Percentiles rank a stretch among this genome's conserved stretches.
These are phyloP conservation scores for Metschnikowia bowlesiae DNA, from an alignment of 805 yeast genomes.

Conservation along the genomic window DNA sequence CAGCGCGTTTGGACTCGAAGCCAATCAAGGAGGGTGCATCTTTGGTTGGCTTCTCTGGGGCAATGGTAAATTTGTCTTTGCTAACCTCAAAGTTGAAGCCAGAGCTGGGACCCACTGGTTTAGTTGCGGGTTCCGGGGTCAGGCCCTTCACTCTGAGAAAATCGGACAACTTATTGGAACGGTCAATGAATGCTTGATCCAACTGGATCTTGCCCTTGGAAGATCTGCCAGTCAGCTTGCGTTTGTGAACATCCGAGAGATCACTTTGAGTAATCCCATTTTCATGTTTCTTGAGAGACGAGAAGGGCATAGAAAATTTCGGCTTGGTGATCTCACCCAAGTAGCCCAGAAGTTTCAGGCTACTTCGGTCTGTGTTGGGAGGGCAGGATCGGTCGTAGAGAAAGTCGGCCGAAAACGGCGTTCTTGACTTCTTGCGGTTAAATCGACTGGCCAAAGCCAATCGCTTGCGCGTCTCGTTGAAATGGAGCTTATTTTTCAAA, in stretches of 20 bases:
- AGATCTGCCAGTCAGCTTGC: background rate
- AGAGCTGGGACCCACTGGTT: conserved; percentile 26
- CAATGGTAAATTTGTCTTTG: conserved; percentile 23
- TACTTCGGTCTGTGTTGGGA: conserved; percentile 7
- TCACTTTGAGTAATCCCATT: background rate
- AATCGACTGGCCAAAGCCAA: conserved; percentile 10
- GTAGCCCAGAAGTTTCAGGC: conserved; percentile 25
- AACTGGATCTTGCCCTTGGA: conserved; percentile 15
- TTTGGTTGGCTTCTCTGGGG: conserved; percentile 10
- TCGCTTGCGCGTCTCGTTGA: conserved; percentile 19
- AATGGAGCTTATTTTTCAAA: conserved; percentile 26
- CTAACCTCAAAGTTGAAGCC: conserved; percentile 36
- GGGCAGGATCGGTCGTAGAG: conserved; percentile 26
- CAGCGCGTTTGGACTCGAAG: background rate
- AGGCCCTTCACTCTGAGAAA: conserved; percentile 30
- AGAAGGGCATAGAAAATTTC: conserved; percentile 14
- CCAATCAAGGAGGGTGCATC: background rate
- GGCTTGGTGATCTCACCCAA: conserved; percentile 34
- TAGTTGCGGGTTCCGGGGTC: background rate
- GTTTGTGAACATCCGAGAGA: background rate
- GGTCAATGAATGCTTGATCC: conserved; percentile 26
- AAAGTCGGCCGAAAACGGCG: conserved; percentile 35
- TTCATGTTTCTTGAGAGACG: background rate
- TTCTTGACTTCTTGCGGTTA: conserved; percentile 16
- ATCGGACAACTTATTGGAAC: conserved; percentile 23